phyloP scores from a whole-genome alignment of 441 rosid species.

The Aquilaria agallochum region DNA sequence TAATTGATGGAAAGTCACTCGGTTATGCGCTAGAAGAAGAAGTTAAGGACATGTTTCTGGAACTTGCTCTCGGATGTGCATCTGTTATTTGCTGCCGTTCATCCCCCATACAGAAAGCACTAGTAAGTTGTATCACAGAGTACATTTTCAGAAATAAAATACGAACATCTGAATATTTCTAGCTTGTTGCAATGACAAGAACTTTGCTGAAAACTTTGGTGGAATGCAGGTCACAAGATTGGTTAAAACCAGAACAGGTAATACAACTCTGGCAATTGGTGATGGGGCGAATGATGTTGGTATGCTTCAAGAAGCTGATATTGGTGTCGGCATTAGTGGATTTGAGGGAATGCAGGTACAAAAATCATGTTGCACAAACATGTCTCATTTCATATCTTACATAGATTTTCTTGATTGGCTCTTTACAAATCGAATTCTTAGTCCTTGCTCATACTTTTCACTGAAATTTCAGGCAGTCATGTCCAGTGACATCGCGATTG shows the following conservation, averaged over 20 bases:
- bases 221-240: constrained; percentile 67
- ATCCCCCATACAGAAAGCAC: constrained; percentile 98
- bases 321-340: constrained; percentile 91
- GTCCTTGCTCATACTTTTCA: not conserved
- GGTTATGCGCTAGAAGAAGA: constrained; percentile 74
- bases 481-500: constrained; percentile 89
- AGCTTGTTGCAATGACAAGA: constrained; percentile 7
- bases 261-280: constrained; percentile 77
- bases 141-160: not conserved
- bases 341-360: constrained; percentile 95
- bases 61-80: constrained; percentile 86
- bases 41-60: constrained; percentile 63
- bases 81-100: constrained; percentile 98
- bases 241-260: constrained; percentile 64
- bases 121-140: constrained; percentile 43
- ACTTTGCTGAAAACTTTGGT: not conserved
- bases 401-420: too few species aligned
- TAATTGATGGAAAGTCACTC: constrained; percentile 90
- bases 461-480: constrained; percentile 67
- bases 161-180: constrained; percentile 8
- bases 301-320: constrained; percentile 98
- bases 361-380: not conserved
- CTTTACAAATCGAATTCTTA: not conserved
- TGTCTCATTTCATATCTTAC: not conserved
- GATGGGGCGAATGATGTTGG: constrained; percentile 98